Base-by-base conservation (phyloP, 805 yeast species). In the Saccharomycopsis sp. region DNA sequence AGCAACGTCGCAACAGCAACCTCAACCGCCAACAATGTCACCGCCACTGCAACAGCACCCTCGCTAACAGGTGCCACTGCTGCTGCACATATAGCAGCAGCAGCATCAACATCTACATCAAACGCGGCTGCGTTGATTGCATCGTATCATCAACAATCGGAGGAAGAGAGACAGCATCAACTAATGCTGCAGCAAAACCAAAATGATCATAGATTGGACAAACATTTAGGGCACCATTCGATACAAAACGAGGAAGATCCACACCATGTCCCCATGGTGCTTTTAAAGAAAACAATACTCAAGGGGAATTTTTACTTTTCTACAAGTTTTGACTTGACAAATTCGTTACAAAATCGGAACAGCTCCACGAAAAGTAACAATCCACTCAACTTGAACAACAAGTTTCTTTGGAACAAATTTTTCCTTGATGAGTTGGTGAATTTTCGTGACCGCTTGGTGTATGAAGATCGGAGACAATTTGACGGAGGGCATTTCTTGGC, bases 291-390 rank as follows among this genome's bases (percentile, higher is more conserved):
- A 56, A 64, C 89, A 31, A 65, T 89, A 36, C 65, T 77, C 23
- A 82, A 80, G 54, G 96, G 96, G 2, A 76, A 88, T 1, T 92
- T 89, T 56, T 88, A 84, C 60, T 92, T 77, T 61, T 83, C 96
- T 19, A 77, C 84, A 21, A 88, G 84, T 58, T 89, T 86, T 56
- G 98, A 92, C 56, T 62, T 92, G 45, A 89, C 97, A 0, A 80
- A 82, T 33, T 67, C 73, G 3, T 60, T 88, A 36, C 96, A 89
- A 59, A 75, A 72, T 43, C 65, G 92, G 56, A 85, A 84, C 7
- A 25, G 31, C 15, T n/a, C 23, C 6, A 33, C 21, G 8, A 12
- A 5, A 15, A 12, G 34, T 32, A 21, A 63, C 40, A 39, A 45
- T 20, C 60, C 59, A 48, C 61, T 62, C 43, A 68, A 81, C 39